Conservation (phyloP, 805 yeast species). For the Metschnikowia reukaufii region DNA sequence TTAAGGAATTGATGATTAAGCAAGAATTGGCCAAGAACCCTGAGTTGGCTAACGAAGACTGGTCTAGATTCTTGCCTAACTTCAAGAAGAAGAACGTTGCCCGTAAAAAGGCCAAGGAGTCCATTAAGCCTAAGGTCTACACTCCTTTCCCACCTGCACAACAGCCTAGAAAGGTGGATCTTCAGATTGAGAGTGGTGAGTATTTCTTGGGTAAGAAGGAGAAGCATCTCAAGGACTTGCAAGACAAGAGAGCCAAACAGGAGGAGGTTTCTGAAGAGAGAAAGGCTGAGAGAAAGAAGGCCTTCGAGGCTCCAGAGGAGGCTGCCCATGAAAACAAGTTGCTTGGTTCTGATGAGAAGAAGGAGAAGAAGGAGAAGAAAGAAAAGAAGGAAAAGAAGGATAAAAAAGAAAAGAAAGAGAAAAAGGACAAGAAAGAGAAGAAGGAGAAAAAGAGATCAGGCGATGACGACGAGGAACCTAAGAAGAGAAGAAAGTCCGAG, state of each 20-base stretch:
- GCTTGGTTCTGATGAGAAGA: slow-evolving; percentile 17
- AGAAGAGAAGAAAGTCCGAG: slow-evolving; percentile 21
- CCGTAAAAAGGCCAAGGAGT: slow-evolving; percentile 75
- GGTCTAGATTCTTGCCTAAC: slow-evolving; percentile 95
- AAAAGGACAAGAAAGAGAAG: slow-evolving; percentile 24
- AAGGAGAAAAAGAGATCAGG: slow-evolving; percentile 26
- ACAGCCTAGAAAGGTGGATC: slow-evolving; percentile 93
- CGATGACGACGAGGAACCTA: slow-evolving; percentile 27
- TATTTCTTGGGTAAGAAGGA: slow-evolving; percentile 89
- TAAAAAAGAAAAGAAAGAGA: slow-evolving; percentile 22
- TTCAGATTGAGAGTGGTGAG: slow-evolving; percentile 97
- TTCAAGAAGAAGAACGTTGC: slow-evolving; percentile 96
- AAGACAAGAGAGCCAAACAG: slow-evolving; percentile 78
- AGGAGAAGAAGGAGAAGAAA: slow-evolving; percentile 23
- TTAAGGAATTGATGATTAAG: slow-evolving; percentile 96
- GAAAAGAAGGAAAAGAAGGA: slow-evolving; percentile 29
- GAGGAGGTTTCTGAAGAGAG: slow-evolving; percentile 64
- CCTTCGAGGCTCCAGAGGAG: slow-evolving; percentile 86
- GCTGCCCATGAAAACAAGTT: slow-evolving; percentile 48
- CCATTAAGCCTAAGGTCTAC: slow-evolving; percentile 64
- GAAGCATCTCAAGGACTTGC: slow-evolving; percentile 66
- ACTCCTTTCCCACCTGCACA: slow-evolving; percentile 99
- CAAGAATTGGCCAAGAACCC: slow-evolving; percentile 94
- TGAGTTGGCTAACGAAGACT: slow-evolving; percentile 91
- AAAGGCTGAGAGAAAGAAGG: slow-evolving; percentile 71